Base-by-base conservation (phyloP, 495 filamentous ascomycete genomes). In the Rusavskia elegans region DNA sequence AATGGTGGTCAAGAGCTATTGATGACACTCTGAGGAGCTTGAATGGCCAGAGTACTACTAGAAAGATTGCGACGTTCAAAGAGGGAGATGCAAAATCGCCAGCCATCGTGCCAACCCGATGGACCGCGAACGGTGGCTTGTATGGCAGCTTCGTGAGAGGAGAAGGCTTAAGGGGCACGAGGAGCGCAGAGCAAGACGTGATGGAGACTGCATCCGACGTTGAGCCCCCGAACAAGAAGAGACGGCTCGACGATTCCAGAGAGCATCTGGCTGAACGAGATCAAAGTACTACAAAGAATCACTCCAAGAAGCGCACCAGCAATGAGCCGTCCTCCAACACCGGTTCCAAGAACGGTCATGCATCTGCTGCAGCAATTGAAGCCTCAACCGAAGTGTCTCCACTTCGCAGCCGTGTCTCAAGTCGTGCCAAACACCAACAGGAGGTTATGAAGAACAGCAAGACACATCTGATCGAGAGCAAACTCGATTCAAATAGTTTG, bases 121-220 rank as follows among this genome's bases (percentile, higher is more conserved):
- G 37, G 73, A 74, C 13, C 29, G 71, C 76, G 1, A 60, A 60
- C 0, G 68, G 70, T 32, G 84, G 87, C 27, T 70, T 95, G 6
- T 95, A 95, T 64, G 77, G 81, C 16, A 79, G 75, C 52, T 95
- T 95, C 63, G 85, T 94, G 11, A 73, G 74, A 52, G 89, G 89
- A 17, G 79, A 85, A 52, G 66, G 73, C 37, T 65, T 94, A 50
- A 67, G 68, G n/a, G 88, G 89, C 11, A 89, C 85, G 5, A 61
- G 83, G 23, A 17, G 44, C 14, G 14, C 23, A 46, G 11, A 11
- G 1, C 8, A 14, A 46, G 20, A 46, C 6, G 23, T 23, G 14
- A 23, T 11, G 11, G 44, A 16, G 14, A 21, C 20, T 11, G 16
- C 9, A 29, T 7, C 19, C 5, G 14, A n/a, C 4, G 21, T 17